Evolutionary conservation across 306 rosid species (phyloP), one percentile per base, ranked within the genome.

Genomic region (Hippophae gyantsensis): DNA sequence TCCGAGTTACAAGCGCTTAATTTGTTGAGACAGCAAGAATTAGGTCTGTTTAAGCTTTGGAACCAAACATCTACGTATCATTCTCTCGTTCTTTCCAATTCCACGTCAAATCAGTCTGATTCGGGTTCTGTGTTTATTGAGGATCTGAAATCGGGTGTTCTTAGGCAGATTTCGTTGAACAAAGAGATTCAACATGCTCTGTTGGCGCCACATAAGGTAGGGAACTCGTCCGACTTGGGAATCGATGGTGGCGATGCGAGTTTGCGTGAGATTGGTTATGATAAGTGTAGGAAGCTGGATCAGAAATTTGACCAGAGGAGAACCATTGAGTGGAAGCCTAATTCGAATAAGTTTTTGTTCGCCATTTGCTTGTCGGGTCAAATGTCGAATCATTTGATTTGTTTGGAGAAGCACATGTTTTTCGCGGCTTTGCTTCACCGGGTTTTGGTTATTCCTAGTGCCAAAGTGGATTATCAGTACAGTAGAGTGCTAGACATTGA

Each of bases 331-430:
- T 92, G 98, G 98, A 83, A 85, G 64, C 96, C 96, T 14, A 76
- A 75, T 61, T 50, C 82, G 13, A 71, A 63, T 32, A 92, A 87
- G 69, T 87, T 76, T 58, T 74, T 92, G 48, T 71, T 92, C 62
- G 96, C 96, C 43, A 73, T 81, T 49, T 92, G 98, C 61, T 69
- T 82, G 53, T 92, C 96, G 2, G 98, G 98, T 10, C 98, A 92
- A 74, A 92, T 87, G 98, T 92, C 95, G 0, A 87, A 92, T 75
- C 96, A 85, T 73, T 71, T 92, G 86, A 92, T 92, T 74, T 92
- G 98, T 70, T 73, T 92, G 62, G 95, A 92, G 76, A 92, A 92
- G 71, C 98, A 87, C 61, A 92, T 92, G 89, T 83, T 92, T 73
- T 85, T 92, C 41, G 98, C 96, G 3, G 93, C 98, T 23, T 60